A percentile compares a stretch with the other conserved stretches of the same genome.
Conservation (phyloP, 768 basidiomycete species). For the Ephemerocybe angulata region DNA sequence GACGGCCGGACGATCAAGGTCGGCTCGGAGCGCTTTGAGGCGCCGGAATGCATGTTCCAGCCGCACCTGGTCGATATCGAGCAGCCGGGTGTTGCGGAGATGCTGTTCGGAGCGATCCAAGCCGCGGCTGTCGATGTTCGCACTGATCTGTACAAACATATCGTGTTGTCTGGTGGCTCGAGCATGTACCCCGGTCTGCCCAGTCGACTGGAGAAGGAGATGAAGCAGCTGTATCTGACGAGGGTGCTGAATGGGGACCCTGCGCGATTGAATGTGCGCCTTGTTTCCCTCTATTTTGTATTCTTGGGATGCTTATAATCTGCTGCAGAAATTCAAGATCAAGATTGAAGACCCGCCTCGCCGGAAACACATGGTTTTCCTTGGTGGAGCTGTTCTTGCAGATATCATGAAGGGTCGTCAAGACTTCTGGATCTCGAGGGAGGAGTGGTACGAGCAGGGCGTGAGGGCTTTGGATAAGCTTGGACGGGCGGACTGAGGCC, state of each 20-base stretch:
- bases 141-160: conserved; percentile 92
- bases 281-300: background rate
- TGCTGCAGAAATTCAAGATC: conserved; percentile 94
- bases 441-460: conserved; percentile 96
- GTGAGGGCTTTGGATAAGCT: conserved; percentile 80
- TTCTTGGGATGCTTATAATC: background rate
- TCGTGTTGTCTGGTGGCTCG: conserved; percentile 95
- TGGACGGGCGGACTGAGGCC: conserved; percentile 58
- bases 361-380: conserved; percentile 99
- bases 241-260: conserved; percentile 85
- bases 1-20: conserved; percentile 97
- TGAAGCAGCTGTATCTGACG: conserved; percentile 97
- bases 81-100: conserved; percentile 95
- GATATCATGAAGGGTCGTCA: conserved; percentile 96
- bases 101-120: conserved; percentile 97
- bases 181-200: conserved; percentile 99
- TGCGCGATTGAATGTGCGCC: conserved; percentile 76
- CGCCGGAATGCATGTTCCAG: conserved; percentile 99
- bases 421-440: conserved; percentile 93
- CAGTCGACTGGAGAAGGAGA: conserved; percentile 95
- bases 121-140: conserved; percentile 86
- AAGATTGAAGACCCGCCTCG: conserved; percentile 97
- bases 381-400: conserved; percentile 96
- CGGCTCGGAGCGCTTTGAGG: conserved; percentile 97
- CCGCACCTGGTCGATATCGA: conserved; percentile 96